Conservation (phyloP, 768 basidiomycete genomes). For the Termitomyces sp. region DNA sequence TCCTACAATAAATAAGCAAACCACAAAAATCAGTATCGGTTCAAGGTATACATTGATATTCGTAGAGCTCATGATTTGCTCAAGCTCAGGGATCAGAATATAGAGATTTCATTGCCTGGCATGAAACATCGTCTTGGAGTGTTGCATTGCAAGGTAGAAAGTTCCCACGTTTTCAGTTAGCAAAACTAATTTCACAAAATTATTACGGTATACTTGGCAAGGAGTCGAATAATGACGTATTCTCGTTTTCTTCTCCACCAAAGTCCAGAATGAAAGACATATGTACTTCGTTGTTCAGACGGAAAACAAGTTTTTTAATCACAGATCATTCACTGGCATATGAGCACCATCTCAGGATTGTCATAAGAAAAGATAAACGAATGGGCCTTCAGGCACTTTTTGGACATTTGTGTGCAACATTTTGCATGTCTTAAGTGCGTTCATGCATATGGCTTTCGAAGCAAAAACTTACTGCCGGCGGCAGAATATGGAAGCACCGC, state of each 20-base stretch:
- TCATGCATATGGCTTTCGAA: not conserved
- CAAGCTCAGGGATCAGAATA: not conserved
- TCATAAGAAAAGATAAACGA: not conserved
- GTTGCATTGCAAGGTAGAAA: not conserved
- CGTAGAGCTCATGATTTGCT: conserved; percentile 33
- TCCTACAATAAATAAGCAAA: conserved; percentile 38
- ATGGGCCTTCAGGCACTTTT: not conserved
- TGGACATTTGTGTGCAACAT: not conserved
- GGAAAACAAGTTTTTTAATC: not conserved
- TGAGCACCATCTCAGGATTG: not conserved
- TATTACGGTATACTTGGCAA: not conserved
- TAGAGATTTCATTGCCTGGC: not conserved
- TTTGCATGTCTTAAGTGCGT: not conserved
- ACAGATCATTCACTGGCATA: not conserved
- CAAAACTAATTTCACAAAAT: not conserved
- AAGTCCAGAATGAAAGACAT: too few relatives aligned
- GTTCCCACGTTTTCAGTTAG: not conserved
- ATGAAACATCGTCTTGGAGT: not conserved
- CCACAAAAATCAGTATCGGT: not conserved
- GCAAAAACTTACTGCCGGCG: not conserved
- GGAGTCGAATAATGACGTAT: too few relatives aligned
- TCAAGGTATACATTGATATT: conserved; percentile 49
- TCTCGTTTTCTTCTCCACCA: too few relatives aligned
- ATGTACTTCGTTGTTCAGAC: not conserved
- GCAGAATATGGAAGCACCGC: not conserved